These are phyloP conservation scores for Cyclotella sp. DNA, from an alignment of 108 stramenopile species.

Conservation along the genomic window DNA sequence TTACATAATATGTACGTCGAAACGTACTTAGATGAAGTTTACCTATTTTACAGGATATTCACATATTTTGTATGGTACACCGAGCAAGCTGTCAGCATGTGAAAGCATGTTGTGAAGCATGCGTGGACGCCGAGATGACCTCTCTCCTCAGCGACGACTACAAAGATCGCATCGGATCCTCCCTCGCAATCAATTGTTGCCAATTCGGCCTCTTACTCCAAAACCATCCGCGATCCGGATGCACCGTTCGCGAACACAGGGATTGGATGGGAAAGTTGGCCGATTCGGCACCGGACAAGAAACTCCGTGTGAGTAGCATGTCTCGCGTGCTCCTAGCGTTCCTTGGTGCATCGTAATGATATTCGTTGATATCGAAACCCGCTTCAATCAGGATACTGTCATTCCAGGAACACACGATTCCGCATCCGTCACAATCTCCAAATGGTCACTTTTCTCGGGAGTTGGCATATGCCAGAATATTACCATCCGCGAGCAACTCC, in stretches of 20 bases:
- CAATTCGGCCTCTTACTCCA: slow-evolving; percentile 67
- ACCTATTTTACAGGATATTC: no score
- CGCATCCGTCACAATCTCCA: slow-evolving; percentile 64
- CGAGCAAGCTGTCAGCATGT: no score
- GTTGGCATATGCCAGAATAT: slow-evolving; percentile 67
- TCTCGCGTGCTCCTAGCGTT: no score
- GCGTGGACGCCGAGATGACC: no score
- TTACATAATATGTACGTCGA: no score
- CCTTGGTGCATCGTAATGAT: neutral
- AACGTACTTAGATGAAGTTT: no score
- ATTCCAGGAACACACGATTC: slow-evolving; percentile 75
- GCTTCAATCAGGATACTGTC: slow-evolving; percentile 31
- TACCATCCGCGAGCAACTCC: slow-evolving; percentile 62
- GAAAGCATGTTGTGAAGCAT: no score
- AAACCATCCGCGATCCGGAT: slow-evolving; percentile 44
- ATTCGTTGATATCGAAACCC: neutral
- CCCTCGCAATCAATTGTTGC: slow-evolving; percentile 69
- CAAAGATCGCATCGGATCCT: slow-evolving; percentile 52
- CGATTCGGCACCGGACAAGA: slow-evolving; percentile 45
- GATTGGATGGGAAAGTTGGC: slow-evolving; percentile 72
- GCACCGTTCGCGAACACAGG: slow-evolving; percentile 23
- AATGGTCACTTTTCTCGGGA: slow-evolving; percentile 59
- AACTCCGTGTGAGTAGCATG: slow-evolving; percentile 23
- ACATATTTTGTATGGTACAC: no score
- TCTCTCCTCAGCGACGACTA: neutral